phyloP scores from a whole-genome alignment of 2,329 filamentous ascomycete genomes.

The Fusarium penzigii region DNA sequence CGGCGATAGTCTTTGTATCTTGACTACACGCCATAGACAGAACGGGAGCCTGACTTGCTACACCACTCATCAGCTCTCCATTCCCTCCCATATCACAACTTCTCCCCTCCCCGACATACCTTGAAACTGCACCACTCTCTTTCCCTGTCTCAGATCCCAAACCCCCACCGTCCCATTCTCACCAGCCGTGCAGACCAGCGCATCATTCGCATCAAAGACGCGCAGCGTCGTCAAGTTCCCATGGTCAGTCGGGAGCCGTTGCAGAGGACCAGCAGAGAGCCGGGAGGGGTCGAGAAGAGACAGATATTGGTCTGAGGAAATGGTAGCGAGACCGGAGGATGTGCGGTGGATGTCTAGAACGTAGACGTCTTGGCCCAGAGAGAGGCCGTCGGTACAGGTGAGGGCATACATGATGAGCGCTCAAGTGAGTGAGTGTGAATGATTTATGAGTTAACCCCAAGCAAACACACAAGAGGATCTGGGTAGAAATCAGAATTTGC shows the following conservation, averaged over 20 bases:
- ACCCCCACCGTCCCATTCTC: constrained; percentile 68
- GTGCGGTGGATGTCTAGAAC: constrained; percentile 60
- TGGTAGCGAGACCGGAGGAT: constrained; percentile 55
- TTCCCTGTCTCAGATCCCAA: constrained; percentile 62
- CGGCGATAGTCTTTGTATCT: constrained; percentile 61
- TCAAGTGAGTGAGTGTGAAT: not conserved
- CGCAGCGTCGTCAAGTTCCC: constrained; percentile 65
- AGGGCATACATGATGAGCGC: constrained; percentile 35
- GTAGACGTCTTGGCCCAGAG: constrained; percentile 48
- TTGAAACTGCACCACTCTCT: constrained; percentile 46
- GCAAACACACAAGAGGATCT: no score
- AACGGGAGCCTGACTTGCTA: constrained; percentile 53
- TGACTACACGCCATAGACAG: constrained; percentile 65
- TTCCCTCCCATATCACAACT: not conserved
- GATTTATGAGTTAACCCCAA: not conserved
- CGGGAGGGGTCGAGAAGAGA: constrained; percentile 62
- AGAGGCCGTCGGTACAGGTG: constrained; percentile 32
- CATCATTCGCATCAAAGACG: constrained; percentile 52
- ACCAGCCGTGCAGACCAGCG: constrained; percentile 67
- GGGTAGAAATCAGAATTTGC: no score
- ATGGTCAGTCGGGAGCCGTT: constrained; percentile 53
- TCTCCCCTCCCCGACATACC: constrained; percentile 35
- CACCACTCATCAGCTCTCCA: not conserved
- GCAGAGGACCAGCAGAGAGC: constrained; percentile 52
- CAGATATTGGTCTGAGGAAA: constrained; percentile 71